A percentile compares a stretch with the other conserved stretches of the same genome.
Evolutionary conservation across 1,139 yeast species (phyloP).

Genomic region (Nakaseomyces nivariensis): DNA sequence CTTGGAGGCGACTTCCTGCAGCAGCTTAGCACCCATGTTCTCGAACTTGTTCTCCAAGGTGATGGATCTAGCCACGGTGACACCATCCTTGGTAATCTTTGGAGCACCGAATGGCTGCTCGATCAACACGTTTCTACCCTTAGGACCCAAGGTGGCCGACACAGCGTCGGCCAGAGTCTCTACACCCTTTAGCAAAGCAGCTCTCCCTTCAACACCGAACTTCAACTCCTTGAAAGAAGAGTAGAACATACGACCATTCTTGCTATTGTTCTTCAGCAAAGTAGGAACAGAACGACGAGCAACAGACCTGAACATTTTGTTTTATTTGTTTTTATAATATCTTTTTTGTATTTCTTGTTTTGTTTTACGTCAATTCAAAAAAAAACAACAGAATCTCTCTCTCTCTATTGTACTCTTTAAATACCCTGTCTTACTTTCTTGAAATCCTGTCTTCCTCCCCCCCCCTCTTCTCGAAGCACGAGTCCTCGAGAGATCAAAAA

Average conservation of each 20-base stretch:
- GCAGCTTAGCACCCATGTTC: constrained; percentile 85
- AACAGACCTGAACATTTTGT: constrained; percentile 2
- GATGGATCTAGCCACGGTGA: constrained; percentile 89
- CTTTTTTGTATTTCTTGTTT: not conserved
- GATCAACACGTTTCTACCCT: constrained; percentile 94
- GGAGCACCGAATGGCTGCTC: constrained; percentile 98
- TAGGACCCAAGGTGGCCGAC: constrained; percentile 94
- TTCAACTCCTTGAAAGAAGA: constrained; percentile 89
- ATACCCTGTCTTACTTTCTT: not conserved
- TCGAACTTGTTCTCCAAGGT: constrained; percentile 86
- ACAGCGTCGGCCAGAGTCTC: constrained; percentile 96
- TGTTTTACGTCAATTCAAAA: too few species aligned
- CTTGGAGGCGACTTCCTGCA: constrained; percentile 97
- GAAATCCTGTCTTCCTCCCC: not conserved
- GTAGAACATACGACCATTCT: constrained; percentile 28
- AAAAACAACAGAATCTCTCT: too few species aligned
- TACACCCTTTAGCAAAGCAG: constrained; percentile 90
- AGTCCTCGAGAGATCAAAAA: too few species aligned
- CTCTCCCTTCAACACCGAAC: constrained; percentile 98
- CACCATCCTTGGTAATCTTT: constrained; percentile 99
- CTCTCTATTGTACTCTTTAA: too few species aligned
- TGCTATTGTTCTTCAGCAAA: not conserved
- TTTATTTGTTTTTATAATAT: not conserved
- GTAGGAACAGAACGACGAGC: not conserved
- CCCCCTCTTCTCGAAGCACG: too few species aligned